These are phyloP conservation scores for Boletus rubescentipes DNA, from an alignment of 768 basidiomycete genomes.

Conservation along the genomic window DNA sequence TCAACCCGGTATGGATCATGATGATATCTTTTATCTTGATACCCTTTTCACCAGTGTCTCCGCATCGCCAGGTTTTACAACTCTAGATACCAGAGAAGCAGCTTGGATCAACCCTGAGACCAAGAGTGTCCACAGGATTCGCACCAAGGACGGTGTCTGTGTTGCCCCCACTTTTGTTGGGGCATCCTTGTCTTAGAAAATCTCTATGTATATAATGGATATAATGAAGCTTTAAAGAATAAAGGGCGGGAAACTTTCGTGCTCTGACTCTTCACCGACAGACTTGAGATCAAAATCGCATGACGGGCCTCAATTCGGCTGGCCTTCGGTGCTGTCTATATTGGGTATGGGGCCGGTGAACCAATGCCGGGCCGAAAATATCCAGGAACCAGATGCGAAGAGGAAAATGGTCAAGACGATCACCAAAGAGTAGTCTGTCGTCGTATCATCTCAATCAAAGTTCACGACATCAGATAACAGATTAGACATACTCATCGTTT, in stretches of 20 bases:
- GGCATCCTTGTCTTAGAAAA: conserved; percentile 81
- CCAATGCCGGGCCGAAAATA: conserved; percentile 36
- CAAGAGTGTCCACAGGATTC: conserved; percentile 76
- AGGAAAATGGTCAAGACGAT: conserved; percentile 33
- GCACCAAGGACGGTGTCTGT: conserved; percentile 84
- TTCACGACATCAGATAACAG: neutral
- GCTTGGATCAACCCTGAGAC: conserved; percentile 90
- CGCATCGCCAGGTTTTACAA: conserved; percentile 67
- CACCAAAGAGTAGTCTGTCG: conserved; percentile 25
- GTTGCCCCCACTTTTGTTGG: conserved; percentile 79
- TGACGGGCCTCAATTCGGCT: neutral
- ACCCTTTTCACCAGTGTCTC: conserved; percentile 1
- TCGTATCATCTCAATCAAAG: neutral
- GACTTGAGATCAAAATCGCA: neutral
- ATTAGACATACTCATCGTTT: conserved; percentile 35
- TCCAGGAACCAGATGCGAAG: conserved; percentile 33
- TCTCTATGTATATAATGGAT: conserved; percentile 6
- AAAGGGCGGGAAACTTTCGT: neutral
- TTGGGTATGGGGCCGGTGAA: conserved; percentile 36
- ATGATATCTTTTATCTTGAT: neutral
- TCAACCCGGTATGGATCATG: conserved; percentile 65
- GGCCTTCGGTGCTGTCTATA: conserved; percentile 6
- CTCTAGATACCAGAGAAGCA: conserved; percentile 73
- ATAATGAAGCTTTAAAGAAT: too few relatives aligned
- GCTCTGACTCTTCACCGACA: too few relatives aligned